Evolutionary conservation across 805 yeast genomes (phyloP).

Genomic region (Debaryomyces tyrocola): DNA sequence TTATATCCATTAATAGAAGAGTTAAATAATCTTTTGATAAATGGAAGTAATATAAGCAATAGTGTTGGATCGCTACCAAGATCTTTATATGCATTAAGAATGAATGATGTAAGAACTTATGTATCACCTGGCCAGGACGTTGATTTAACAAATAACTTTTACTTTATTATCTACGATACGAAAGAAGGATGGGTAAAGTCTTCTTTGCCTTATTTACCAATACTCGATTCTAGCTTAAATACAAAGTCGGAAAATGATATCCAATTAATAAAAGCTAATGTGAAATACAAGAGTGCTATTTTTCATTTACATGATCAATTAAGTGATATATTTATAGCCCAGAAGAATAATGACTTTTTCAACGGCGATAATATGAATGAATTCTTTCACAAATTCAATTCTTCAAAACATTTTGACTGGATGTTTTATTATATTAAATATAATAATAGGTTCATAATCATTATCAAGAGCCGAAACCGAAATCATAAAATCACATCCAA

Average conservation of each 20-base stretch:
- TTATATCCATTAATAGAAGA: constrained; percentile 25
- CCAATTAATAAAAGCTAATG: constrained; percentile 6
- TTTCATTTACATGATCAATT: constrained; percentile 42
- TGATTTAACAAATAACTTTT: constrained; percentile 35
- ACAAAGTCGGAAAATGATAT: constrained; percentile 5
- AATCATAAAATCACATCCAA: constrained; percentile 11
- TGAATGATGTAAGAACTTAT: not conserved
- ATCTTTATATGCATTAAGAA: constrained; percentile 18
- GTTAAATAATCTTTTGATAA: constrained; percentile 9
- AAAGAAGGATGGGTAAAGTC: constrained; percentile 24
- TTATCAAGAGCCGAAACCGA: constrained; percentile 34
- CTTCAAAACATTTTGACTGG: constrained; percentile 40
- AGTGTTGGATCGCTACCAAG: constrained; percentile 29
- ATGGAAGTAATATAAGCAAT: constrained; percentile 21
- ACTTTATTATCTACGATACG: constrained; percentile 34
- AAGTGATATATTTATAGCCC: constrained; percentile 27
- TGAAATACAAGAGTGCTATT: constrained; percentile 26
- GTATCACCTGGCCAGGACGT: constrained; percentile 1
- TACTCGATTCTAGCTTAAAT: not conserved
- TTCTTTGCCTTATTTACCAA: constrained; percentile 38
- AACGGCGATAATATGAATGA: constrained; percentile 22
- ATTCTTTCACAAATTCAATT: constrained; percentile 41
- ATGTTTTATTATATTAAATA: constrained; percentile 38
- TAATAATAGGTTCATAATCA: constrained; percentile 28
- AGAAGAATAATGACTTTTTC: constrained; percentile 23